phyloP scores from a whole-genome alignment of 108 stramenopile genomes.

The Aureococcus anophagefferens region DNA sequence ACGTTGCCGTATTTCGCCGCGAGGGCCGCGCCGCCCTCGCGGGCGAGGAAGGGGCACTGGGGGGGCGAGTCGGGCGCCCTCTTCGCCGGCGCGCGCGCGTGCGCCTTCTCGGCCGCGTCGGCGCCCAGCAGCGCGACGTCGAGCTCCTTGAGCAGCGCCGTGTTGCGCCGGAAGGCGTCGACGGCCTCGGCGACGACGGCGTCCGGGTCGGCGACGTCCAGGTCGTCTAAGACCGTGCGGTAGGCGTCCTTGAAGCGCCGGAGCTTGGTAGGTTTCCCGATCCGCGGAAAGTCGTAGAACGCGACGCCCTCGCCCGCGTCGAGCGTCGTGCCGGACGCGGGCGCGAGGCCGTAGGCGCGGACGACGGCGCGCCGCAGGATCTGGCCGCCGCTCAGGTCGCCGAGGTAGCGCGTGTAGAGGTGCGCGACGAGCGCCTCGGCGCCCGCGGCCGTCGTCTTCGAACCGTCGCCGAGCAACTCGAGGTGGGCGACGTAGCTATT shows the following conservation, averaged over 20 bases:
- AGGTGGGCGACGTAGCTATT: slow-evolving; percentile 61
- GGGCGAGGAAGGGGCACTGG: too few species aligned
- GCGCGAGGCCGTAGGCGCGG: slow-evolving; percentile 47
- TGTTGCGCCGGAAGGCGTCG: slow-evolving; percentile 74
- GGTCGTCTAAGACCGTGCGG: slow-evolving; percentile 54
- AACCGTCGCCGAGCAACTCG: slow-evolving; percentile 32
- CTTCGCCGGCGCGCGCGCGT: too few species aligned
- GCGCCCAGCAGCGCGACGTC: slow-evolving; percentile 37
- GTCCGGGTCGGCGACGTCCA: slow-evolving; percentile 34
- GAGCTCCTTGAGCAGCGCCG: slow-evolving; percentile 78
- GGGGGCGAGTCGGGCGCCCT: too few species aligned
- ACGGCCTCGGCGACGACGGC: slow-evolving; percentile 69
- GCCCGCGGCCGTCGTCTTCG: slow-evolving; percentile 28
- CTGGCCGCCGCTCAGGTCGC: slow-evolving; percentile 73
- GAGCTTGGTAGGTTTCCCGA: slow-evolving; percentile 44
- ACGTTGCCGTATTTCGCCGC: too few species aligned
- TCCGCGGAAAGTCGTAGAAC: slow-evolving; percentile 65
- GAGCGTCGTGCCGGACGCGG: slow-evolving; percentile 3
- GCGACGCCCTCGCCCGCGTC: slow-evolving; percentile 37
- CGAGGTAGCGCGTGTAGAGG: slow-evolving; percentile 79
- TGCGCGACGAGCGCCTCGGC: slow-evolving; percentile 54
- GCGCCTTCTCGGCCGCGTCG: not conserved
- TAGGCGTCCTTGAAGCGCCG: slow-evolving; percentile 68
- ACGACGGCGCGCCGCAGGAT: slow-evolving; percentile 60
- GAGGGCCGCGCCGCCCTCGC: too few species aligned